Base-by-base conservation (phyloP, 208 protist species). In the Porcisia deanei region DNA sequence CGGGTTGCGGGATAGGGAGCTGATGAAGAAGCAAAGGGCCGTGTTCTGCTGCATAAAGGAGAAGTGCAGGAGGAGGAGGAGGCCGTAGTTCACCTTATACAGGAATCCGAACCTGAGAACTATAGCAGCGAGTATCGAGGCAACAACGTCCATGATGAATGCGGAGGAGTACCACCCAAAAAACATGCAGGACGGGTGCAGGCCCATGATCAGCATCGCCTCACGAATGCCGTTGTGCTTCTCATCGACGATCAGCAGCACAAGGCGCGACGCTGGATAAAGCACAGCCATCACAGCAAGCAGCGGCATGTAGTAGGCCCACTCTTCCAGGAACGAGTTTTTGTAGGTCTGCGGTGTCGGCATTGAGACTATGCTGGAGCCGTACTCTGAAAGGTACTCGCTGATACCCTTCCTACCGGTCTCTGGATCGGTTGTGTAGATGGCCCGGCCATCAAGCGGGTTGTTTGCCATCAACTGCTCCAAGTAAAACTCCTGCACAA, bases 181-280 rank as follows among this genome's bases (percentile, higher is more conserved):
- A 58, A 90, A 88, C 76, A 94, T 76, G 76, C 85, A 93, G 3
- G 82, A 87, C 66, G 81, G 91, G 57, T 89, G 85, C 61, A 97
- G 81, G 47, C 91, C 93, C 93, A 97, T 97, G 80, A 97, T 94
- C 53, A 94, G 83, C 93, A 97, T 97, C 52, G 87, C 85, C 79
- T 95, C 91, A 41, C 91, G 89, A 77, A 96, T 89, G 53, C 87
- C 82, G 53, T 83, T 75, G 37, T 86, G 72, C 85, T 97, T 97
- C 81, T 97, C 93, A 63, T 90, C 81, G 39, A 95, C 91, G 69
- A 97, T 89, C 54, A 84, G 75, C 73, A 77, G 81, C 71, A 90
- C 85, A 47, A 94, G 80, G 63, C 80, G 86, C 22, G 87, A 82
- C n/a, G 92, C 79, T 37, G 88, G 83, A 75, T 93, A 97, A 52